These are phyloP conservation scores for Mycothermus thermophilus DNA, from an alignment of 495 filamentous ascomycete species.

Conservation along the genomic window DNA sequence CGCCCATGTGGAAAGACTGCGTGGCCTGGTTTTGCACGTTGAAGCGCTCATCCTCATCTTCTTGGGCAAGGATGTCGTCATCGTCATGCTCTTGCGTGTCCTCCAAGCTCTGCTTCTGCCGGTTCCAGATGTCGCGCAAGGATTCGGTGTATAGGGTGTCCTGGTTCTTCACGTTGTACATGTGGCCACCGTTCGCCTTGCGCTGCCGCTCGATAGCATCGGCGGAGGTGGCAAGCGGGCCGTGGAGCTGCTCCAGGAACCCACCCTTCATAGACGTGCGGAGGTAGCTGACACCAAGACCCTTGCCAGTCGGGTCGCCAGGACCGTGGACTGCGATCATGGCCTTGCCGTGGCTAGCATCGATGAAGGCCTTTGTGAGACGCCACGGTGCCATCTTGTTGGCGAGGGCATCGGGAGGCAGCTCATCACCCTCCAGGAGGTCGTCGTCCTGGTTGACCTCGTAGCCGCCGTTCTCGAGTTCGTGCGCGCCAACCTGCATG, in stretches of 20 bases:
- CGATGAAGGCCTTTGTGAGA: constrained; percentile 84
- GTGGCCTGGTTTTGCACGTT: constrained; percentile 27
- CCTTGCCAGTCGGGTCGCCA: constrained; percentile 89
- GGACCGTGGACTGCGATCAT: constrained; percentile 92
- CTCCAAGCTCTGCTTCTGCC: constrained; percentile 65
- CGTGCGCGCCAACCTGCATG: constrained; percentile 86
- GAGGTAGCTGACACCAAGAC: constrained; percentile 88
- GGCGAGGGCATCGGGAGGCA: constrained; percentile 51
- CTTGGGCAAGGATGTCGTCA: constrained; percentile 48
- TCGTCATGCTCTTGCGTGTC: constrained; percentile 44
- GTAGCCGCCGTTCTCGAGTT: constrained; percentile 63
- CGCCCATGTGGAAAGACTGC: constrained; percentile 32
- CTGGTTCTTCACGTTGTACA: constrained; percentile 91
- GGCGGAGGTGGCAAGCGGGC: constrained; percentile 71
- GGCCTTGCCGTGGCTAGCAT: constrained; percentile 86
- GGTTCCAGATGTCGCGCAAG: constrained; percentile 79
- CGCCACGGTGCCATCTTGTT: constrained; percentile 83
- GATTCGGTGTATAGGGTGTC: constrained; percentile 78
- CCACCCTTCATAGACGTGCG: constrained; percentile 98
- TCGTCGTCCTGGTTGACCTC: constrained; percentile 51
- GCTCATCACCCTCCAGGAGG: constrained; percentile 35
- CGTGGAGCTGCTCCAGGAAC: constrained; percentile 81
- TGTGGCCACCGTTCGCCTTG: constrained; percentile 86
- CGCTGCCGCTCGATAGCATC: constrained; percentile 48
- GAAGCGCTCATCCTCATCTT: constrained; percentile 43